Conservation (phyloP, 2,329 filamentous ascomycete species). For the Fusarium mundagurra region DNA sequence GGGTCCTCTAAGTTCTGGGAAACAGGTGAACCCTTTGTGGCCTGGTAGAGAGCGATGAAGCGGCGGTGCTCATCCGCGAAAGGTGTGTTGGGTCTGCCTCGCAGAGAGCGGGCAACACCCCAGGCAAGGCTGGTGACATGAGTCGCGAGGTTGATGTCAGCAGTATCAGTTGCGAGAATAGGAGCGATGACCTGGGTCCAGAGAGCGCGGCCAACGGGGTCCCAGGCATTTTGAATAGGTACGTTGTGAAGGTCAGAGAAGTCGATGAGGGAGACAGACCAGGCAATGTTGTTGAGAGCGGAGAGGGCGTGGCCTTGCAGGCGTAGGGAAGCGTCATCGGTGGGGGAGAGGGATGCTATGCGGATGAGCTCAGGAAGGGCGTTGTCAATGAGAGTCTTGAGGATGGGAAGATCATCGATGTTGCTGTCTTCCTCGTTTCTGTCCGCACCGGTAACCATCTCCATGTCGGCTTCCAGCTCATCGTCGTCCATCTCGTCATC, state of each 20-base stretch:
- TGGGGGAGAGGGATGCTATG: slow-evolving; percentile 54
- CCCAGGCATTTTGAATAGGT: slow-evolving; percentile 64
- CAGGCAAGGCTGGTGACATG: slow-evolving; percentile 72
- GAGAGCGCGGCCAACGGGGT: slow-evolving; percentile 61
- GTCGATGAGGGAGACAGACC: slow-evolving; percentile 71
- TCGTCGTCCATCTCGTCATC: slow-evolving; percentile 66
- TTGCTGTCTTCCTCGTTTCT: slow-evolving; percentile 51
- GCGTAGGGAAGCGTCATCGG: slow-evolving; percentile 53
- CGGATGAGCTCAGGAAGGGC: slow-evolving; percentile 58
- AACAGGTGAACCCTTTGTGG: slow-evolving; percentile 55
- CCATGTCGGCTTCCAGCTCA: slow-evolving; percentile 72
- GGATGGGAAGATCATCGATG: slow-evolving; percentile 64
- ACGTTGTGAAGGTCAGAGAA: slow-evolving; percentile 64
- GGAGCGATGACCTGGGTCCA: slow-evolving; percentile 67
- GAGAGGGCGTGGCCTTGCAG: slow-evolving; percentile 66
- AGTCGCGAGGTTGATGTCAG: slow-evolving; percentile 69
- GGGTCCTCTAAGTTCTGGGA: slow-evolving; percentile 57
- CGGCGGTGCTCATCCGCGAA: slow-evolving; percentile 65
- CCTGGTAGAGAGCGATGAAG: slow-evolving; percentile 73
- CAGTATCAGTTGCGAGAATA: slow-evolving; percentile 68
- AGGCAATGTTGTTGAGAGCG: slow-evolving; percentile 73
- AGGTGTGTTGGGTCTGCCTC: slow-evolving; percentile 58
- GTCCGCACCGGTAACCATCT: slow-evolving; percentile 65
- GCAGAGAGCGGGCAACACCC: slow-evolving; percentile 68
- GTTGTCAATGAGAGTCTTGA: slow-evolving; percentile 54